Percentiles rank a stretch among this genome's conserved stretches.
Evolutionary conservation across 192 early-diverging fungal species (phyloP).

Genomic region (Backusella mclennaniae): DNA sequence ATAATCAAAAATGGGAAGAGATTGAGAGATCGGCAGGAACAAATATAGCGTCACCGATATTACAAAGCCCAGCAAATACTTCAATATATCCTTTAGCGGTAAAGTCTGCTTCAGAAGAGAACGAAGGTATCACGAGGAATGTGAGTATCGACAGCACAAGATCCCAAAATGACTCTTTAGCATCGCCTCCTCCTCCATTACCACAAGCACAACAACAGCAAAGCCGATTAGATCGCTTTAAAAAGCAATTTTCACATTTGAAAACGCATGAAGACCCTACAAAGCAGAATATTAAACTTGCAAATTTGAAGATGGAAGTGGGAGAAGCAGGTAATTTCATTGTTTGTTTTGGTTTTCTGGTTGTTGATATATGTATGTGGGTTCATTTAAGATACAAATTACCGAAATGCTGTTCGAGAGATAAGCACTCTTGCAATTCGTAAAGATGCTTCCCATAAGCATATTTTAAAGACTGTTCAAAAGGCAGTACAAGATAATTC

Average conservation of each 20-base stretch:
- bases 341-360: neutral
- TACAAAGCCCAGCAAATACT: neutral
- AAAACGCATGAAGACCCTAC: conserved; percentile 17
- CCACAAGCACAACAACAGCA: neutral
- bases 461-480: neutral
- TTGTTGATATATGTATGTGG: neutral
- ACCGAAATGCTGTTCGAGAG: conserved; percentile 21
- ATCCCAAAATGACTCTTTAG: neutral
- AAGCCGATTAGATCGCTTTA: conserved; percentile 26
- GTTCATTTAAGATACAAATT: conserved; percentile 14
- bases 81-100: conserved; percentile 5
- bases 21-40: conserved; percentile 17
- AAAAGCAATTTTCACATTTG: conserved; percentile 19
- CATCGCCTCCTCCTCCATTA: neutral
- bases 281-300: conserved; percentile 23
- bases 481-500: neutral
- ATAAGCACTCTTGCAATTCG: neutral
- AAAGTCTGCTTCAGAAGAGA: neutral
- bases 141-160: conserved; percentile 7
- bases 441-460: neutral
- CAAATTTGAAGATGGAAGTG: conserved; percentile 32
- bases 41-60: neutral
- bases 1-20: conserved; percentile 26
- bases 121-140: neutral
- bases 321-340: conserved; percentile 27